Evolutionary conservation across 441 rosid species (phyloP), one percentile per base, ranked within the genome.

Genomic region (Euphorbia corollata): DNA sequence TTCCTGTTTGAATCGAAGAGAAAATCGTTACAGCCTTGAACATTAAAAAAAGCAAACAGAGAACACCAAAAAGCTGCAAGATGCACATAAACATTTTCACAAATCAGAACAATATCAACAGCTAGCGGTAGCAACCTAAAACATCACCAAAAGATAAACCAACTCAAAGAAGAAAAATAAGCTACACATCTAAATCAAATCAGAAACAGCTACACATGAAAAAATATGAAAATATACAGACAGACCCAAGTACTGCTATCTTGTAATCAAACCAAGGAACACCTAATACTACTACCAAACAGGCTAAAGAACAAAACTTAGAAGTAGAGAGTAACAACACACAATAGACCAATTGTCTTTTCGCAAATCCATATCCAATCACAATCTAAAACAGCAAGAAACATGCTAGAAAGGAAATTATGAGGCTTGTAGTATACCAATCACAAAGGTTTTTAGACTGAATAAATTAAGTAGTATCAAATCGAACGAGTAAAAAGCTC

Each of bases 201-300:
- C n/a, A n/a, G n/a, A n/a, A n/a, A n/a, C n/a, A n/a, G n/a, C n/a
- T n/a, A n/a, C n/a, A n/a, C n/a, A n/a, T n/a, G 38, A 34, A 34
- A 2, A 2, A 34, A n/a, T n/a, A n/a, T n/a, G n/a, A n/a, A n/a
- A n/a, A n/a, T n/a, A n/a, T n/a, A n/a, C n/a, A n/a, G n/a, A 32
- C 36, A 36, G 41, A 8, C 9, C 27, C 16, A 22, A 56, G 32
- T 6, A 6, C 8, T 24, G 19, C 15, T 57, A n/a, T 20, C 32
- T 70, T 27, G 41, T 45, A 27, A 72, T 64, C 11, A 20, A 4
- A 2, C 12, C 58, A n/a, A n/a, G 56, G 27, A 51, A 71, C 58
- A 24, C 9, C 11, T 20, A 16, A 50, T 39, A 59, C 61, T 19
- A 32, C n/a, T n/a, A 32, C 23, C 32, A 48, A 30, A 47, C 8